Base-by-base conservation (phyloP, 768 basidiomycete species). In the Rhodosporidiobolus sp. region DNA sequence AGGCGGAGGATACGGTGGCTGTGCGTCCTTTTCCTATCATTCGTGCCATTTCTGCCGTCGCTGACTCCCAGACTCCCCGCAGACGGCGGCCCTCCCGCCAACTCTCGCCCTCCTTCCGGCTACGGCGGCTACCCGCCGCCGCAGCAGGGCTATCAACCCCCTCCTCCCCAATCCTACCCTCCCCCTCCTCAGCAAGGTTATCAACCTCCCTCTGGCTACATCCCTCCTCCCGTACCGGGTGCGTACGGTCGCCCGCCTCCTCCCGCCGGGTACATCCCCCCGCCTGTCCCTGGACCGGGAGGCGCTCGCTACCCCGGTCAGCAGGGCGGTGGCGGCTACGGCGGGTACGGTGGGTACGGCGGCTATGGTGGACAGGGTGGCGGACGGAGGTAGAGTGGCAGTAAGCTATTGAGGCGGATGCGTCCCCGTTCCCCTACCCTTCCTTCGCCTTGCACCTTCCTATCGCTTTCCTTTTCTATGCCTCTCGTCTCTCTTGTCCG, bases 261-360 rank as follows among this genome's bases (percentile, higher is more conserved):
- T 2, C 46, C 32, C 22, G 38, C 7, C 7, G 67, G 60, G 32
- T 34, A 38, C 32, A 22, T 30, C 28, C n/a, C 63, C 4, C 70
- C 70, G 30, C 52, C 70, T 17, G 54, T 65, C 3, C 20, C 57
- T 12, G 59, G 59, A 1, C 64, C 65, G 3, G 65, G 70, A 10
- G 70, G 70, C 24, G 70, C 63, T 20, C 35, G 69, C 16, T 70
- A 70, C 46, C 69, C 69, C 11, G 49, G 19, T 17, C 63, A 59
- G 32, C 54, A 24, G 5, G n/a, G 30, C 16, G 11, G 24, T 8
- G 61, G 61, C n/a, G 64, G 50, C 19, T 65, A 63, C 22, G 67
- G 66, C 1, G 71, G 68, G 3, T 76, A 72, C 50, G 71, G 70
- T 14, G 71, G 70, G 22, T 63, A 75, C 10, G 64, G 73, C 1